These are phyloP conservation scores for Nemania abortiva DNA, from an alignment of 2,329 filamentous ascomycete genomes.

Conservation along the genomic window DNA sequence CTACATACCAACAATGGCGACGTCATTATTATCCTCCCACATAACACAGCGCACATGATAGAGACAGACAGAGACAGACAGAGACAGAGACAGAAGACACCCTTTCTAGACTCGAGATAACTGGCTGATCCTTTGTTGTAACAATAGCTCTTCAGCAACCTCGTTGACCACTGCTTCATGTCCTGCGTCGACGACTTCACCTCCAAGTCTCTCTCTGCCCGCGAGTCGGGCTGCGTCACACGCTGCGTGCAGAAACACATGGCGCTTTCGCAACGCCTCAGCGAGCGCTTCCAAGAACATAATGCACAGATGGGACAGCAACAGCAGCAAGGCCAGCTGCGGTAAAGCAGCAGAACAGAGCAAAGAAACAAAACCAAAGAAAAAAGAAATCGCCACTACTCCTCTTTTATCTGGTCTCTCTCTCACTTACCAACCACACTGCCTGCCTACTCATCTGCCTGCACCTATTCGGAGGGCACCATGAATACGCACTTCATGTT, in stretches of 20 bases:
- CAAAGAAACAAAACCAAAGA: slow-evolving; percentile 5
- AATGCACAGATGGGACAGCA: slow-evolving; percentile 70
- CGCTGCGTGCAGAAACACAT: slow-evolving; percentile 97
- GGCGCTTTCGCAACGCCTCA: slow-evolving; percentile 89
- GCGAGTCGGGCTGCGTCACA: slow-evolving; percentile 92
- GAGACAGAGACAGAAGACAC: background rate
- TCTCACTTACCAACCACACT: background rate
- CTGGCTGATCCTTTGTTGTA: slow-evolving; percentile 11
- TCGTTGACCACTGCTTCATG: slow-evolving; percentile 92
- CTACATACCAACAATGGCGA: background rate
- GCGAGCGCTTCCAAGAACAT: slow-evolving; percentile 86
- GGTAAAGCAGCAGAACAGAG: slow-evolving; percentile 44
- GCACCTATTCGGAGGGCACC: background rate
- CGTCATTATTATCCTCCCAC: background rate
- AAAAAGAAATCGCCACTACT: slow-evolving; percentile 3
- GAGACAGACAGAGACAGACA: background rate
- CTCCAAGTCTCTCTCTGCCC: slow-evolving; percentile 89
- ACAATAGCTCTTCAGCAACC: slow-evolving; percentile 69
- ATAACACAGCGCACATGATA: background rate
- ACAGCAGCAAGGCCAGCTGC: slow-evolving; percentile 59
- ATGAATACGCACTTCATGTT: background rate
- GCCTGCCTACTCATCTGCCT: background rate
- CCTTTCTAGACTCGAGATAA: background rate
- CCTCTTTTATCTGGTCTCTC: background rate
- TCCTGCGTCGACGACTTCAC: slow-evolving; percentile 99